Evolutionary conservation across 225 moss, liverwort and hornwort species (phyloP).

Genomic region (Climacium dendroides): DNA sequence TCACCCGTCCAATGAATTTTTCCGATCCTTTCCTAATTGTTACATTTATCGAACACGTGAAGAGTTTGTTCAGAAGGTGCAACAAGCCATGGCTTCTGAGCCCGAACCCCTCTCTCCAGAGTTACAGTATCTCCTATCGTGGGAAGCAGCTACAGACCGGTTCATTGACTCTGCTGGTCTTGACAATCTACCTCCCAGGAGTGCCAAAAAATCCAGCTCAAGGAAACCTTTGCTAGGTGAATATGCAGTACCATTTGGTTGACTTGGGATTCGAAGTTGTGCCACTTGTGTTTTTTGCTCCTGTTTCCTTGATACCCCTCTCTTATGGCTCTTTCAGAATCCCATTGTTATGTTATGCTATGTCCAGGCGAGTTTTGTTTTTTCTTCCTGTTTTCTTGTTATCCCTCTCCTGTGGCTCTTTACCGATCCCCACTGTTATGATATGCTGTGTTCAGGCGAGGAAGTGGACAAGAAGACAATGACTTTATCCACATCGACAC

Average conservation of each 20-base stretch:
- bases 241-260: background rate
- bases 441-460: conserved; percentile 22
- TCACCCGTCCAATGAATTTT: conserved; percentile 95
- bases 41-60: conserved; percentile 61
- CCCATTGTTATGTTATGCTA: background rate
- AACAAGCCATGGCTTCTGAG: conserved; percentile 82
- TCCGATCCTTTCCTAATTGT: conserved; percentile 87
- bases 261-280: background rate
- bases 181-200: conserved; percentile 34
- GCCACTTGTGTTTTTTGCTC: background rate
- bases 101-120: conserved; percentile 90
- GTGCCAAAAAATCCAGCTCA: background rate
- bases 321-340: background rate
- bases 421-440: background rate
- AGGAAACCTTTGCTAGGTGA: conserved; percentile 29
- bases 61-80: conserved; percentile 87
- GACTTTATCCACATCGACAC: conserved; percentile 66
- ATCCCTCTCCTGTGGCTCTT: background rate
- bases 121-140: conserved; percentile 68
- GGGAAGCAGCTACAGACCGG: conserved; percentile 98
- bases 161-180: conserved; percentile 83
- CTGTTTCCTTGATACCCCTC: background rate
- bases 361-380: conserved; percentile 20
- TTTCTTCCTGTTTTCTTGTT: background rate
- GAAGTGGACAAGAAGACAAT: conserved; percentile 58